Evolutionary conservation across 139 green algal genomes (phyloP).

Genomic region (Pycnococcus provasolii): DNA sequence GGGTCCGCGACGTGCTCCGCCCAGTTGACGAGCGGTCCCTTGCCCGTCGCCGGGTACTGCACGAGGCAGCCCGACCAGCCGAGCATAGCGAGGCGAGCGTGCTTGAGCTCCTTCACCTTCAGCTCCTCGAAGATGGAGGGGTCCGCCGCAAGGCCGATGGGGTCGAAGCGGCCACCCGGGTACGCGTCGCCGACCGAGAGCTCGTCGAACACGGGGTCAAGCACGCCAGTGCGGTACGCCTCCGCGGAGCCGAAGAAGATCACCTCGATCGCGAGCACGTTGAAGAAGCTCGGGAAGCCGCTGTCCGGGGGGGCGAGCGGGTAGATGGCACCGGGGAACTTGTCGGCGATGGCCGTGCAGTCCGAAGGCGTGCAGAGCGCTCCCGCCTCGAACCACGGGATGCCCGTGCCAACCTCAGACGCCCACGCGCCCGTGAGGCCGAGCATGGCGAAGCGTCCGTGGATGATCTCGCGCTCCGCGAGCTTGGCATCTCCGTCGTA

Average conservation of each 20-base stretch:
- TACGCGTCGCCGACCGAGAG: background rate
- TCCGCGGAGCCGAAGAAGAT: conserved; percentile 33
- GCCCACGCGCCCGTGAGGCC: conserved; percentile 26
- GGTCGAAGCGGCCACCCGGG: conserved; percentile 60
- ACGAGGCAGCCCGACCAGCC: conserved; percentile 1
- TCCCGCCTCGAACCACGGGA: conserved; percentile 21
- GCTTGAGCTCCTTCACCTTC: conserved; percentile 98
- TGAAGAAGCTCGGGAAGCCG: conserved; percentile 19
- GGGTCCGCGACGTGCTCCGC: background rate
- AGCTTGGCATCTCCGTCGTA: background rate
- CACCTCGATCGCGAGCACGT: conserved; percentile 33
- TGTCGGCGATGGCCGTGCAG: background rate
- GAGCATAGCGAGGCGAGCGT: conserved; percentile 84
- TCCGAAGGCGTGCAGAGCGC: background rate
- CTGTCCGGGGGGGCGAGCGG: conserved; percentile 18
- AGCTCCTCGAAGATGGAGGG: conserved; percentile 76
- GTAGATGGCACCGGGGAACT: background rate
- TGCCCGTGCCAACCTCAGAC: conserved; percentile 24
- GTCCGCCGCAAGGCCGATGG: conserved; percentile 78
- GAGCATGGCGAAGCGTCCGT: conserved; percentile 40
- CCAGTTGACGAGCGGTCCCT: conserved; percentile 21
- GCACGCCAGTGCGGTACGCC: conserved; percentile 33
- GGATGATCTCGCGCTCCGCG: conserved; percentile 34
- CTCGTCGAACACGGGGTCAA: background rate
- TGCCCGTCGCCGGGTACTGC: conserved; percentile 8